Evolutionary conservation across 2,329 filamentous ascomycete genomes (phyloP), one percentile per base, ranked within the genome.

Genomic region (Aspergillus sergii): DNA sequence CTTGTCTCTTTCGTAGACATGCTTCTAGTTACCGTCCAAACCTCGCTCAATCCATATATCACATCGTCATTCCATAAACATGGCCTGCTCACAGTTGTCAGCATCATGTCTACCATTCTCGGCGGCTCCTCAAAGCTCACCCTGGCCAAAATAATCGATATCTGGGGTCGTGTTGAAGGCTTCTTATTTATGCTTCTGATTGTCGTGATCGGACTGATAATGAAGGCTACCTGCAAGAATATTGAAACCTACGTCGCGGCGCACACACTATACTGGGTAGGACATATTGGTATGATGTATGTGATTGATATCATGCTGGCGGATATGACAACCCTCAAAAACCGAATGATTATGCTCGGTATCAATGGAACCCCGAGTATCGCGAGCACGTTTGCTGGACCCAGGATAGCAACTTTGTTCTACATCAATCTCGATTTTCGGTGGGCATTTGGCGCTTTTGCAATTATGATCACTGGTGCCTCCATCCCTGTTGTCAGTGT

Each of bases 101-200:
- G 43, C 43, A 45, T 58, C 28, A 46, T 58, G 26, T 30, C 43
- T 14, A 51, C 57, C 43, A 50, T 58, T 11, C 41, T 46, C 2
- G 57, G 57, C 19, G 57, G 57, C 11, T 58, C 57, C 6, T 58
- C 56, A 1, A 46, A 43, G 9, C 56, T 58, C 23, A 46, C 56
- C 16, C 56, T 50, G 30, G 56, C 56, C 19, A 58, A 58, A 16
- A 58, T 58, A 23, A 48, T 58, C 34, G 56, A 58, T 10, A 48
- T 58, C 28, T 58, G 56, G 56, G 56, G 56, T 7, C 56, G 43
- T 9, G 39, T 58, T 8, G 23, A 58, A 26, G 56, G 56, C 4
- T 58, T 48, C 12, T 4, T 50, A 7, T 50, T 5, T 19, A 50
- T 50, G 23, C 46, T 50, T 19, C 5, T 50, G 7, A 28, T 50